Evolutionary conservation across 2,329 filamentous ascomycete species (phyloP).

Genomic region (Metarhizium brunneum): DNA sequence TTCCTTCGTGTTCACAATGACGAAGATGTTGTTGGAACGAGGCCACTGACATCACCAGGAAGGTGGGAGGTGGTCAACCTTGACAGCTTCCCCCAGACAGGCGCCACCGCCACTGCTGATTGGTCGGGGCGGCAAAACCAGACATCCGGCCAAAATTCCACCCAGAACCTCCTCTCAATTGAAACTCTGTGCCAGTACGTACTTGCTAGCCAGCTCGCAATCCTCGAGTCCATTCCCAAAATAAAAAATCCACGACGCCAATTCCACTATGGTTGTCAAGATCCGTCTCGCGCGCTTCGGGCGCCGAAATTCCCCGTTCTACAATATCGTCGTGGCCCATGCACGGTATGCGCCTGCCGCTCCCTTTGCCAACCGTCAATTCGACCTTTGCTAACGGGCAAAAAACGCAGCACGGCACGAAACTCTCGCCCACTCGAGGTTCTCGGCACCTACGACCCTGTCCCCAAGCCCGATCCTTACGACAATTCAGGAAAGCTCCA

Average conservation of each 20-base stretch:
- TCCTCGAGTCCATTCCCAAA: background rate
- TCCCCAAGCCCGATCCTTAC: conserved; percentile 52
- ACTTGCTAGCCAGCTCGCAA: background rate
- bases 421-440: conserved; percentile 90
- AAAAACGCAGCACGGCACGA: conserved; percentile 59
- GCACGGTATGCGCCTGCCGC: conserved; percentile 56
- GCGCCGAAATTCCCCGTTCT: conserved; percentile 78
- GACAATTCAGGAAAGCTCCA: conserved; percentile 58
- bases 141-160: conserved; percentile 17
- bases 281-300: conserved; percentile 93
- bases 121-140: conserved; percentile 28
- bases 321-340: conserved; percentile 95
- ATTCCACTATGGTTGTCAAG: conserved; percentile 68
- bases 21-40: background rate
- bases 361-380: background rate
- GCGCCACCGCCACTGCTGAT: background rate
- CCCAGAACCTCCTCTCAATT: background rate
- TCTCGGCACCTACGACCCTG: conserved; percentile 67
- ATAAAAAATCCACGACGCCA: background rate
- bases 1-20: background rate
- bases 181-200: background rate
- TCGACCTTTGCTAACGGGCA: background rate
- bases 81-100: background rate
- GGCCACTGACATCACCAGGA: conserved; percentile 6
- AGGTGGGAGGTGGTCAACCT: background rate